Evolutionary conservation across 306 rosid genomes (phyloP).

Genomic region (Casuarina equisetifolia): DNA sequence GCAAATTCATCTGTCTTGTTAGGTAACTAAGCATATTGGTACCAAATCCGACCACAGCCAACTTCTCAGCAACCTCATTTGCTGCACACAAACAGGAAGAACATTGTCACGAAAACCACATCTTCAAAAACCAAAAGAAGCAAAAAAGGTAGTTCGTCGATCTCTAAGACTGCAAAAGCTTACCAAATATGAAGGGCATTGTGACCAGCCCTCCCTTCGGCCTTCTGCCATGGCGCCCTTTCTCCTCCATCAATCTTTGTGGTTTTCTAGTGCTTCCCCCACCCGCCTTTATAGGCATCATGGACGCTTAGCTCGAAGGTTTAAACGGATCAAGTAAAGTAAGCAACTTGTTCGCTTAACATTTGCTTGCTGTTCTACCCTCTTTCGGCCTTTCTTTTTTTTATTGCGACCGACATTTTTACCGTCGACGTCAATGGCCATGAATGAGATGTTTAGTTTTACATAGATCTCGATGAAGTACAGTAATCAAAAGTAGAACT

Average conservation of each 20-base stretch:
- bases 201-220: constrained; percentile 77
- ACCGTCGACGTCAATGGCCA: neutral
- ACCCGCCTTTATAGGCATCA: constrained; percentile 43
- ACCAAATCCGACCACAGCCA: constrained; percentile 89
- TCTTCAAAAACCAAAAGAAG: neutral
- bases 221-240: constrained; percentile 35
- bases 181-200: constrained; percentile 98
- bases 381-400: neutral
- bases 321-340: neutral
- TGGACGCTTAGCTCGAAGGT: neutral
- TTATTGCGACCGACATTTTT: neutral
- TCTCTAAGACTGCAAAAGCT: constrained; percentile 1
- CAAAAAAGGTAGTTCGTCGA: neutral
- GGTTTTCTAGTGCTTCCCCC: constrained; percentile 12
- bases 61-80: constrained; percentile 81
- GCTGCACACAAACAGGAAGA: constrained; percentile 33
- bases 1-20: constrained; percentile 81
- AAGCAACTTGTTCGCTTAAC: neutral
- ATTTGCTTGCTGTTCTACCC: neutral
- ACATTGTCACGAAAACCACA: neutral
- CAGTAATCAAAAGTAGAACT: no score
- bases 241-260: constrained; percentile 53
- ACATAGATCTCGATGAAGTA: neutral
- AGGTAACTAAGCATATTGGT: constrained; percentile 88
- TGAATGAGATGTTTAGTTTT: neutral